A percentile compares a stretch with the other conserved stretches of the same genome.
These are phyloP conservation scores for Smithsoniella earleae DNA, from an alignment of 163 green algal species.

Conservation along the genomic window DNA sequence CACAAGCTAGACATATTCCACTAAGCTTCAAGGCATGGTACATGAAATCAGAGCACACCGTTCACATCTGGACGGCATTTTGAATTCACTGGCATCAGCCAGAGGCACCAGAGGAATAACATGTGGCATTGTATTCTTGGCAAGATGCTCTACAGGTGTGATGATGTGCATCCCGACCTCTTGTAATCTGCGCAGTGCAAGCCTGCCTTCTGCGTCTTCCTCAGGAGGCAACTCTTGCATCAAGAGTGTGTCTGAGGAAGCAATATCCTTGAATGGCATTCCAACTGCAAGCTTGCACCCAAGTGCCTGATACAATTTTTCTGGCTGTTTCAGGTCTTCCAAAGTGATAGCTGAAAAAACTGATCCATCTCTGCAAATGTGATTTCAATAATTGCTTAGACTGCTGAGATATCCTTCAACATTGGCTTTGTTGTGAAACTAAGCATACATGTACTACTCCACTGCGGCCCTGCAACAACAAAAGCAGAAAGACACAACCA, in stretches of 20 bases:
- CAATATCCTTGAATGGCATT: conserved; percentile 99
- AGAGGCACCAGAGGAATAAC: conserved; percentile 75
- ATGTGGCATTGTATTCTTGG: conserved; percentile 59
- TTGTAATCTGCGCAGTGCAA: conserved; percentile 73
- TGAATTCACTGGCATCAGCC: conserved; percentile 39
- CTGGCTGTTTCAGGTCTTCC: conserved; percentile 40
- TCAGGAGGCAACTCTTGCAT: conserved; percentile 57
- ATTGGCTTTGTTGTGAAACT: too few relatives aligned
- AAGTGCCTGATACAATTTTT: conserved; percentile 71
- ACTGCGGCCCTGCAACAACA: background rate
- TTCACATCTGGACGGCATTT: background rate
- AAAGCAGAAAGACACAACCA: background rate
- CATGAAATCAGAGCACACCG: background rate
- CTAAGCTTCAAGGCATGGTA: too few relatives aligned
- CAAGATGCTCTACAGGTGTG: conserved; percentile 58
- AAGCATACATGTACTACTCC: too few relatives aligned
- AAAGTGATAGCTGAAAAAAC: conserved; percentile 70
- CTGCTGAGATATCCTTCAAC: too few relatives aligned
- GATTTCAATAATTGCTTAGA: too few relatives aligned
- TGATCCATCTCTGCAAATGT: conserved; percentile 94
- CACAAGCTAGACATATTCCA: too few relatives aligned
- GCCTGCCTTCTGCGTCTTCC: conserved; percentile 55
- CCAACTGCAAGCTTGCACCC: conserved; percentile 90
- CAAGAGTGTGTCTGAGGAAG: conserved; percentile 61
- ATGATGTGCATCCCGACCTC: conserved; percentile 81